These are phyloP conservation scores for Phaeosphaeriaceae sp. DNA, from an alignment of 2,329 filamentous ascomycete species.

Conservation along the genomic window DNA sequence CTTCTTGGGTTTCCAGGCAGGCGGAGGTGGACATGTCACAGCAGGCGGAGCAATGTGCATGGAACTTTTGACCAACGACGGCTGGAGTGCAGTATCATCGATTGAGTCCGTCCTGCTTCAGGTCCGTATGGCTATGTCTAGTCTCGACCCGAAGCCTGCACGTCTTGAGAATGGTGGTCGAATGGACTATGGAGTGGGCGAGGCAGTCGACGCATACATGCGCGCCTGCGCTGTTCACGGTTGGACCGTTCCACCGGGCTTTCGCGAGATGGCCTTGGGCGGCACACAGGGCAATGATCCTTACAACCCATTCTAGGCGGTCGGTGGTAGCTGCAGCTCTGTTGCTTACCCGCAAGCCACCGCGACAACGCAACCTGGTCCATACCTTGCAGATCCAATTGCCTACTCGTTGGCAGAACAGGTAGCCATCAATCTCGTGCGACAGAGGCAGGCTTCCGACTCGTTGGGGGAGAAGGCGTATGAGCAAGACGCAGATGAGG, in stretches of 20 bases:
- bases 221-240: conserved; percentile 73
- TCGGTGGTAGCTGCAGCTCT: not conserved
- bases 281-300: conserved; percentile 12
- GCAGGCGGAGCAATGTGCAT: conserved; percentile 83
- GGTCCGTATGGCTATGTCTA: conserved; percentile 77
- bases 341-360: not conserved
- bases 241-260: conserved; percentile 73
- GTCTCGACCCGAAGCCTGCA: conserved; percentile 72
- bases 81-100: conserved; percentile 76
- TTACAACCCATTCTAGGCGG: conserved; percentile 5
- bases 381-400: not conserved
- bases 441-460: not conserved
- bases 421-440: not conserved
- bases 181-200: conserved; percentile 68
- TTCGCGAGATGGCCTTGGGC: conserved; percentile 57
- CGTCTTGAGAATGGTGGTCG: conserved; percentile 59
- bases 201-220: conserved; percentile 76
- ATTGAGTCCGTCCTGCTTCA: conserved; percentile 84
- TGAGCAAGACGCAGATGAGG: not conserved
- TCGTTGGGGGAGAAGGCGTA: not conserved
- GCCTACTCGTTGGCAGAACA: not conserved
- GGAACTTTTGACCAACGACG: conserved; percentile 80
- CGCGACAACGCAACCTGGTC: not conserved
- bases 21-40: conserved; percentile 88
- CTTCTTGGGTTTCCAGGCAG: conserved; percentile 73